Evolutionary conservation across 2,329 filamentous ascomycete species (phyloP).

Genomic region (Trichoderma koningiopsis): DNA sequence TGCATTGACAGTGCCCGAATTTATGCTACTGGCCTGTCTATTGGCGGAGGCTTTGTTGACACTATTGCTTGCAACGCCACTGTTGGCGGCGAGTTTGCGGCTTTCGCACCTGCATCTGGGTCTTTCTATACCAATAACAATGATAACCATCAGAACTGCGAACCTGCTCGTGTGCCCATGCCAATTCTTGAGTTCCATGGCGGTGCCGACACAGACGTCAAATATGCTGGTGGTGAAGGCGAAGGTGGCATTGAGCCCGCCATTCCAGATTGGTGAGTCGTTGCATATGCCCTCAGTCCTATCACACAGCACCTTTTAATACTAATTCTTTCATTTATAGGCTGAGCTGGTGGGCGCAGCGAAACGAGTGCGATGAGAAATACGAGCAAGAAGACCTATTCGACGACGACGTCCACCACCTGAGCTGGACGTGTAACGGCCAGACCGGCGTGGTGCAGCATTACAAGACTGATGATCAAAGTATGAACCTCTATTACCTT

Average conservation of each 20-base stretch:
- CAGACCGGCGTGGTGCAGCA: slow-evolving; percentile 44
- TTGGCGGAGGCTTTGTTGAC: slow-evolving; percentile 51
- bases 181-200: slow-evolving; percentile 52
- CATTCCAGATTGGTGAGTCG: slow-evolving; percentile 40
- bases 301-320: neutral
- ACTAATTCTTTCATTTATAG: slow-evolving; percentile 28
- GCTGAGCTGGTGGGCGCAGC: slow-evolving; percentile 45
- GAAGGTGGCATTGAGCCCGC: slow-evolving; percentile 46
- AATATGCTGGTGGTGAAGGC: slow-evolving; percentile 46
- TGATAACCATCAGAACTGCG: slow-evolving; percentile 42
- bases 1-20: slow-evolving; percentile 49
- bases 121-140: slow-evolving; percentile 49
- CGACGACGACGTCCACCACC: slow-evolving; percentile 46
- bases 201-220: slow-evolving; percentile 45
- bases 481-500: slow-evolving; percentile 18
- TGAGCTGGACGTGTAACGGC: slow-evolving; percentile 45
- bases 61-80: slow-evolving; percentile 47
- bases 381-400: slow-evolving; percentile 39
- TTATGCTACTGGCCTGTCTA: slow-evolving; percentile 51
- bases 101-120: slow-evolving; percentile 49
- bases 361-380: slow-evolving; percentile 42
- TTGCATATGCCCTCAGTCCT: neutral
- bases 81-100: slow-evolving; percentile 47
- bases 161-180: slow-evolving; percentile 41
- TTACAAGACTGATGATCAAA: slow-evolving; percentile 48